These are phyloP conservation scores for Globisporangium radiosum DNA, from an alignment of 352 stramenopile species.

Conservation along the genomic window DNA sequence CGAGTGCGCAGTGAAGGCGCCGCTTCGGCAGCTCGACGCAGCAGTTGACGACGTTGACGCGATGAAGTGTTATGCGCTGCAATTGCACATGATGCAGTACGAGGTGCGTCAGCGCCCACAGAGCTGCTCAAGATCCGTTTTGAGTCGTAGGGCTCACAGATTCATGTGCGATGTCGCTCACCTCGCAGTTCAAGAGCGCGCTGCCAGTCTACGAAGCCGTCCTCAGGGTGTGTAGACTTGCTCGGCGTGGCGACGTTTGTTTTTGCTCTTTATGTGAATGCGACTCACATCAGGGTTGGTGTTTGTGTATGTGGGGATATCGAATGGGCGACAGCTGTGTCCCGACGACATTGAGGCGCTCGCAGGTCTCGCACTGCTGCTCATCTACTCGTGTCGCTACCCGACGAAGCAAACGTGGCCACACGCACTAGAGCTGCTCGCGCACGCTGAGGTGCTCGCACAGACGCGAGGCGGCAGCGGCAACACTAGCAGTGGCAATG, in stretches of 20 bases:
- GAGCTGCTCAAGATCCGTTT: too few species aligned
- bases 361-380: constrained; percentile 37
- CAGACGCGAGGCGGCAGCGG: background rate
- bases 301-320: too few species aligned
- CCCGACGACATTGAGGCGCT: constrained; percentile 34
- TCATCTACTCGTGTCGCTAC: constrained; percentile 58
- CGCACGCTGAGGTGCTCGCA: constrained; percentile 16
- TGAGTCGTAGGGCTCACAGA: too few species aligned
- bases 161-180: background rate
- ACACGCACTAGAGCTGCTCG: constrained; percentile 30
- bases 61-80: constrained; percentile 33
- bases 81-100: constrained; percentile 40
- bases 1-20: constrained; percentile 6
- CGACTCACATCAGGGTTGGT: too few species aligned
- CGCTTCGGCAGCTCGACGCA: background rate
- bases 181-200: constrained; percentile 42
- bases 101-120: constrained; percentile 1
- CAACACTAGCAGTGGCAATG: background rate
- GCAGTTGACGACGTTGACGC: constrained; percentile 16
- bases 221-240: constrained; percentile 28
- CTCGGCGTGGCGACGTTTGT: too few species aligned
- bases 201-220: constrained; percentile 39
- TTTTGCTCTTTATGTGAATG: too few species aligned
- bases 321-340: constrained; percentile 13
- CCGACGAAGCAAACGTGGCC: constrained; percentile 45